These are phyloP conservation scores for Herpotrichia juniperi DNA, from an alignment of 2,329 filamentous ascomycete genomes.

Conservation along the genomic window DNA sequence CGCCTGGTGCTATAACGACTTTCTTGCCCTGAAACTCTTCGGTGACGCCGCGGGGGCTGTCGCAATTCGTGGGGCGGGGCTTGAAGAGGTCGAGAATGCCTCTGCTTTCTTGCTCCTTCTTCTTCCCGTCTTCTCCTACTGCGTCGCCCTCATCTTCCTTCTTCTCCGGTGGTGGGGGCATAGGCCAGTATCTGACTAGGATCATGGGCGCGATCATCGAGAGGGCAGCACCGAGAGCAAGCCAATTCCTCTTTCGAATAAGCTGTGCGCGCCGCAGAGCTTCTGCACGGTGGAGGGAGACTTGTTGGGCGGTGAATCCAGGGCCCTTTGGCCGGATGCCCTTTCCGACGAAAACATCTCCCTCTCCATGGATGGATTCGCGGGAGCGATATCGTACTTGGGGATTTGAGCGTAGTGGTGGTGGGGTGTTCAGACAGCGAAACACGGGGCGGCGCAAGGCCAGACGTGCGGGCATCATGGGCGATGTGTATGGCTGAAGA, in stretches of 20 bases:
- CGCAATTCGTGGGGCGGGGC: constrained; percentile 32
- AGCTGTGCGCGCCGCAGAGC: constrained; percentile 33
- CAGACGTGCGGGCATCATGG: constrained; percentile 39
- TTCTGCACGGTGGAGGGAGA: constrained; percentile 43
- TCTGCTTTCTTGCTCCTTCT: constrained; percentile 12
- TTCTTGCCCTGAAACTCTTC: constrained; percentile 60
- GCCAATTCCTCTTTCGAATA: constrained; percentile 38
- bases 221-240: constrained; percentile 39
- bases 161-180: constrained; percentile 26
- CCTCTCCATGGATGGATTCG: constrained; percentile 16
- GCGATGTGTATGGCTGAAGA: constrained; percentile 14
- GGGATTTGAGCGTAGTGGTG: constrained; percentile 15
- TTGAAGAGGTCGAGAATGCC: constrained; percentile 31
- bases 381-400: constrained; percentile 25
- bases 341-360: constrained; percentile 3
- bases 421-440: constrained; percentile 32
- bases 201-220: constrained; percentile 46
- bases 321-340: constrained; percentile 10
- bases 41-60: constrained; percentile 36
- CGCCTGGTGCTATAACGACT: constrained; percentile 66
- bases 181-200: constrained; percentile 39
- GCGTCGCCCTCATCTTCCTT: constrained; percentile 23
- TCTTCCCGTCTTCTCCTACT: not conserved
- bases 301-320: constrained; percentile 15
- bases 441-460: constrained; percentile 35